These are phyloP conservation scores for Cenchrus purpureus DNA, from an alignment of 176 grass and related monocot genomes.

Conservation along the genomic window DNA sequence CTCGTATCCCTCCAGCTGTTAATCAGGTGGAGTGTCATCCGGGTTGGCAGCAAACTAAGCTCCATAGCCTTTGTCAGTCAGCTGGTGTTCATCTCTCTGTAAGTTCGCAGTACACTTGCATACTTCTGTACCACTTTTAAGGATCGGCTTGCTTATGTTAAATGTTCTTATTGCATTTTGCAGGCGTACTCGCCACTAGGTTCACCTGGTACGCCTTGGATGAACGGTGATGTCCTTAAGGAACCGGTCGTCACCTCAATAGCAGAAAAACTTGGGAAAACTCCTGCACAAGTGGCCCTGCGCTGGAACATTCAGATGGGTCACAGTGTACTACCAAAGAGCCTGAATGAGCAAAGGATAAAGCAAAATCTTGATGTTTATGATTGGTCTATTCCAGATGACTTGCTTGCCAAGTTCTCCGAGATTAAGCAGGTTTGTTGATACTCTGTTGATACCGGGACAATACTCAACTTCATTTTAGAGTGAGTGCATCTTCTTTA, in stretches of 20 bases:
- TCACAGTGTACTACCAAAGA: conserved; percentile 77
- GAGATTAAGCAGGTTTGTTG: conserved; percentile 66
- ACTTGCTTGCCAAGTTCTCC: conserved; percentile 56
- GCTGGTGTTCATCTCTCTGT: conserved; percentile 68
- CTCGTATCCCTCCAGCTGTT: conserved; percentile 61
- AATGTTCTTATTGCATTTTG: conserved; percentile 5
- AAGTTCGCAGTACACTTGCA: conserved; percentile 29
- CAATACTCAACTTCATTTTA: not conserved
- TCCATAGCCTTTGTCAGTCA: conserved; percentile 61
- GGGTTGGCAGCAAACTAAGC: conserved; percentile 69
- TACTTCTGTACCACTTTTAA: not conserved
- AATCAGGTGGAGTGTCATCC: conserved; percentile 83
- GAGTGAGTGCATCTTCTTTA: not conserved
- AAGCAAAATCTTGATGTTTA: conserved; percentile 68
- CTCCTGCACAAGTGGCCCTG: conserved; percentile 64
- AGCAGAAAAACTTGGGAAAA: conserved; percentile 69
- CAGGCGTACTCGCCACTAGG: conserved; percentile 74
- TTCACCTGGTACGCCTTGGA: conserved; percentile 54
- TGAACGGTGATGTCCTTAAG: conserved; percentile 44
- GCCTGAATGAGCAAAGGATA: conserved; percentile 61
- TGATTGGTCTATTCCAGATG: conserved; percentile 79
- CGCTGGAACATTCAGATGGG: conserved; percentile 79
- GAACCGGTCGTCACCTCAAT: conserved; percentile 48
- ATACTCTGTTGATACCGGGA: not conserved
- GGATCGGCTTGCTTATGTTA: not conserved